Conservation (phyloP, 2,329 filamentous ascomycete species). For the Hypoxylon sp. region DNA sequence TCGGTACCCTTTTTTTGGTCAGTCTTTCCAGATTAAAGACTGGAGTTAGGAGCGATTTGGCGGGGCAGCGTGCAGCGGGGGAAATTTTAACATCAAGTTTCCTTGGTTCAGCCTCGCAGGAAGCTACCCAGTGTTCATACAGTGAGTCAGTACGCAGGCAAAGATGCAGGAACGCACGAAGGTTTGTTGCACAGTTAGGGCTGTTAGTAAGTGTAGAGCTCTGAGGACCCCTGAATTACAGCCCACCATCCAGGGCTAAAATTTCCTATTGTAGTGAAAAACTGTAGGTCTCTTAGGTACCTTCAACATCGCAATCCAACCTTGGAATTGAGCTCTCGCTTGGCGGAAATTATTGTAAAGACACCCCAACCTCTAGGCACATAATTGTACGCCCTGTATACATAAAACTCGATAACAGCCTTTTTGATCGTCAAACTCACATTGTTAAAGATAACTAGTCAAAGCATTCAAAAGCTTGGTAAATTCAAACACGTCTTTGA, state of each 20-base stretch:
- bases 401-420: neutral
- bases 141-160: constrained; percentile 6
- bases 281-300: constrained; percentile 1
- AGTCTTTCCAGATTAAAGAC: constrained; percentile 1
- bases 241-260: constrained; percentile 1
- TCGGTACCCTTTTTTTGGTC: constrained; percentile 26
- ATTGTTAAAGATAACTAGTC: neutral
- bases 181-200: constrained; percentile 33
- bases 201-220: constrained; percentile 17
- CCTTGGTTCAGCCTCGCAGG: constrained; percentile 33
- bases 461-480: neutral
- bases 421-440: neutral
- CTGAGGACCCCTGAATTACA: constrained; percentile 10
- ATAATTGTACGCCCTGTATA: neutral
- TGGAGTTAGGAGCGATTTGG: constrained; percentile 20
- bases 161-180: constrained; percentile 20
- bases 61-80: constrained; percentile 32
- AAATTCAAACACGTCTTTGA: no score
- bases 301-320: no score
- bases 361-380: no score
- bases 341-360: no score
- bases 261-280: neutral
- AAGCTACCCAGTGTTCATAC: constrained; percentile 13
- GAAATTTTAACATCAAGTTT: constrained; percentile 1
- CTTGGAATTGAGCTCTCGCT: no score